phyloP scores from a whole-genome alignment of 2,329 filamentous ascomycete genomes.

The Monilinia vaccinii-corymbosi region DNA sequence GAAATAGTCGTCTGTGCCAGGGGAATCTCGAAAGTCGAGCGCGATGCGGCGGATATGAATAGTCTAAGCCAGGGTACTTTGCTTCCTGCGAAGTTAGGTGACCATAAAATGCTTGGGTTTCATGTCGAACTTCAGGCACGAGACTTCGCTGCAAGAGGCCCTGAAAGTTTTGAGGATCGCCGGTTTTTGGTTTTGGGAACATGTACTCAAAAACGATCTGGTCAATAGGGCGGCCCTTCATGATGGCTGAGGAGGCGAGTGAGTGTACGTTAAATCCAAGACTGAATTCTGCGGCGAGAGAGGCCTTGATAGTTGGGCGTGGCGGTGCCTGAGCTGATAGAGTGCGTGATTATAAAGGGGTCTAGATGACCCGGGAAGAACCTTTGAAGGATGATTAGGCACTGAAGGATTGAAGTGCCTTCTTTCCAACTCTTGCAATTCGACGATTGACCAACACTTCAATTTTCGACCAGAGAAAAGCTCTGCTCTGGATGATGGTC shows the following conservation, averaged over 20 bases:
- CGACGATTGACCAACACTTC: background rate
- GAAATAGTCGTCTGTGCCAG: conserved; percentile 69
- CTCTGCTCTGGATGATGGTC: background rate
- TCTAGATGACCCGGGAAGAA: background rate
- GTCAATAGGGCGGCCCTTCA: conserved; percentile 65
- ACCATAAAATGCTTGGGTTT: conserved; percentile 65
- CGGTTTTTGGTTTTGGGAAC: conserved; percentile 57
- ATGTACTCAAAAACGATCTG: conserved; percentile 66
- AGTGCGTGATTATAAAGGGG: background rate
- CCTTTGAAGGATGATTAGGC: conserved; percentile 9
- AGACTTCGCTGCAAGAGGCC: conserved; percentile 61
- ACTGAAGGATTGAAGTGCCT: background rate
- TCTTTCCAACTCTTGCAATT: background rate
- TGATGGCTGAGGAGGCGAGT: conserved; percentile 14
- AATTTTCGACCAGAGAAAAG: background rate
- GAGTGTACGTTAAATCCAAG: background rate
- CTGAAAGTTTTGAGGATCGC: conserved; percentile 63
- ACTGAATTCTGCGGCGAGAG: background rate
- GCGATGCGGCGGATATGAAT: conserved; percentile 62
- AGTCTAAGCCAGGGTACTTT: conserved; percentile 75
- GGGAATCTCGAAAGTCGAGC: conserved; percentile 69
- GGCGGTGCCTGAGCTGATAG: conserved; percentile 3
- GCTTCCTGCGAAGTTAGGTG: conserved; percentile 72
- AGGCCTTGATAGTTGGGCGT: background rate
- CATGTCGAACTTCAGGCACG: conserved; percentile 65